phyloP scores from a whole-genome alignment of 2,329 filamentous ascomycete genomes.

The Cladosporium halotolerans region DNA sequence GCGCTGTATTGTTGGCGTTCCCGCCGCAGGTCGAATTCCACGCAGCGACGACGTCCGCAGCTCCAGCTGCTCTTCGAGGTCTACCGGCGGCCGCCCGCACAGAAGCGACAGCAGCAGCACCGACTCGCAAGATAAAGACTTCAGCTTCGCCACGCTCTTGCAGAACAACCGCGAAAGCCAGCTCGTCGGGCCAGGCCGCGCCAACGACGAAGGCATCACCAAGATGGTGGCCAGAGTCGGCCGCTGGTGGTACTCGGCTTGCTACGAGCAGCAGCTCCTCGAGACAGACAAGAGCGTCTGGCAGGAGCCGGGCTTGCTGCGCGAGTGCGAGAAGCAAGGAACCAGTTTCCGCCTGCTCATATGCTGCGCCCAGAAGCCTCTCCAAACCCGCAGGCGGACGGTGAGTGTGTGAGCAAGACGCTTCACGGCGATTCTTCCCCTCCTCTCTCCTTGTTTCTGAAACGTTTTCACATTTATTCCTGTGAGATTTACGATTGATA shows the following conservation, averaged over 20 bases:
- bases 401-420: slow-evolving; percentile 39
- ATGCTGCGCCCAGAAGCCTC: slow-evolving; percentile 79
- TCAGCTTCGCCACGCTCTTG: slow-evolving; percentile 25
- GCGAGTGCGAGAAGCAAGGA: slow-evolving; percentile 78
- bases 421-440: neutral
- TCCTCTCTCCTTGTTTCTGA: neutral
- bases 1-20: slow-evolving; percentile 70
- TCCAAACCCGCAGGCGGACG: slow-evolving; percentile 40
- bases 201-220: slow-evolving; percentile 74
- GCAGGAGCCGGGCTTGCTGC: slow-evolving; percentile 65
- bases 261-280: slow-evolving; percentile 63
- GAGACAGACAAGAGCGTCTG: slow-evolving; percentile 62
- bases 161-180: slow-evolving; percentile 42
- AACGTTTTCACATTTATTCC: neutral
- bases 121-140: slow-evolving; percentile 10
- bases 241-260: slow-evolving; percentile 92
- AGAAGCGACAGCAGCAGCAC: slow-evolving; percentile 8
- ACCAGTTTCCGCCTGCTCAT: slow-evolving; percentile 88
- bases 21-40: slow-evolving; percentile 53
- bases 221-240: slow-evolving; percentile 89
- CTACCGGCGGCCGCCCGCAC: slow-evolving; percentile 2
- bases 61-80: slow-evolving; percentile 18
- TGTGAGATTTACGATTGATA: neutral
- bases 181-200: slow-evolving; percentile 26
- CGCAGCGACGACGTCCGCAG: slow-evolving; percentile 28